These are phyloP conservation scores for Aphanoascus verrucosus DNA, from an alignment of 2,329 filamentous ascomycete genomes.

Conservation along the genomic window DNA sequence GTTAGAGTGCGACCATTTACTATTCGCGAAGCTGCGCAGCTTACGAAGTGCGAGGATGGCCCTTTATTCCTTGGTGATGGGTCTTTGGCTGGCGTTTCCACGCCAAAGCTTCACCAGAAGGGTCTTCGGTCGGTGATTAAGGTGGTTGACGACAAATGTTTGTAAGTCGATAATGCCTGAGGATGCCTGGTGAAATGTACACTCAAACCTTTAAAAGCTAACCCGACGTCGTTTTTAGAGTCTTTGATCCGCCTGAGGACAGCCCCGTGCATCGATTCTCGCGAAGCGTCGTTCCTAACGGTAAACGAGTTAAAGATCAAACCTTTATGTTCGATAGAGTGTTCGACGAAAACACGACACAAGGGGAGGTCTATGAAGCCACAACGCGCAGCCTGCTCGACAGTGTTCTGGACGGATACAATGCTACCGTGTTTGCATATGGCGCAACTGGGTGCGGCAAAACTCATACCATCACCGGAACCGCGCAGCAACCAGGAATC, in stretches of 20 bases:
- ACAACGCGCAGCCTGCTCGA: constrained; percentile 85
- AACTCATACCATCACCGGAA: constrained; percentile 94
- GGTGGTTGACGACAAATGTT: constrained; percentile 86
- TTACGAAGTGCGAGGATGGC: constrained; percentile 65
- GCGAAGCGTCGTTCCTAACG: constrained; percentile 65
- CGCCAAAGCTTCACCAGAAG: constrained; percentile 73
- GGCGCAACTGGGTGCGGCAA: constrained; percentile 97
- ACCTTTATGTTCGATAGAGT: constrained; percentile 94
- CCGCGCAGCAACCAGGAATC: constrained; percentile 83
- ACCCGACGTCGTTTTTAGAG: constrained; percentile 42
- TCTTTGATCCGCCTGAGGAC: constrained; percentile 95
- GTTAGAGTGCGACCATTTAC: constrained; percentile 58
- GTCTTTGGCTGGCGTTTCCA: constrained; percentile 74
- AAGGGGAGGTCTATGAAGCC: constrained; percentile 88
- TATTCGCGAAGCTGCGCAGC: constrained; percentile 88
- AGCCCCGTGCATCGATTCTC: constrained; percentile 82
- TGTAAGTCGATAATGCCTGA: constrained; percentile 51
- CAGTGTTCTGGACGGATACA: constrained; percentile 93
- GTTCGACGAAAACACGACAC: constrained; percentile 88
- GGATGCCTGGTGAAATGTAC: neutral
- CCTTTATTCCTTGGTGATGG: constrained; percentile 94
- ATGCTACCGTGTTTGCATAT: constrained; percentile 97
- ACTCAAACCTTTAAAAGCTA: constrained; percentile 13
- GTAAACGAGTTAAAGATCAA: constrained; percentile 93
- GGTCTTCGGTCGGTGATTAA: constrained; percentile 89